These are phyloP conservation scores for Musa balbisiana DNA, from an alignment of 202 grass and related monocot genomes.

Conservation along the genomic window DNA sequence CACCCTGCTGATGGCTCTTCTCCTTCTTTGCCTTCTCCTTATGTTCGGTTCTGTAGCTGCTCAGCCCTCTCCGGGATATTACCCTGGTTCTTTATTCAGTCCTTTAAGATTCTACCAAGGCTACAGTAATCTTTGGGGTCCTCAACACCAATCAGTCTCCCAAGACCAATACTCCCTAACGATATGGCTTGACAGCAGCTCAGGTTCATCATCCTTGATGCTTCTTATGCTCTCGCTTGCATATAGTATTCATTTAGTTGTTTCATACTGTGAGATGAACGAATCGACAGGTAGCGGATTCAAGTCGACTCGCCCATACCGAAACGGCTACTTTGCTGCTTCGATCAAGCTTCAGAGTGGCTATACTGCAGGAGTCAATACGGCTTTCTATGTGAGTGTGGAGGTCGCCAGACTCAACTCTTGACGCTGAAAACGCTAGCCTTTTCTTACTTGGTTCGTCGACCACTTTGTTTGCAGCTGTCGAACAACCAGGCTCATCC, in stretches of 20 bases:
- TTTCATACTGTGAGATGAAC: neutral
- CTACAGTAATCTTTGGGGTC: slow-evolving; percentile 8
- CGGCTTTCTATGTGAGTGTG: slow-evolving; percentile 7
- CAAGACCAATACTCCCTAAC: slow-evolving; percentile 4
- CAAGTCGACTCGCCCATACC: neutral
- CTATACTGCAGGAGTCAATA: slow-evolving; percentile 11
- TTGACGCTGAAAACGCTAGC: too few relatives aligned
- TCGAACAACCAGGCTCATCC: slow-evolving; percentile 6
- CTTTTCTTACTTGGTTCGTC: too few relatives aligned
- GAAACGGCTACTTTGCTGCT: slow-evolving; percentile 13
- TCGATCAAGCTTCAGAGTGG: slow-evolving; percentile 12
- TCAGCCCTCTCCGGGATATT: slow-evolving; percentile 5
- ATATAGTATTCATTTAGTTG: neutral
- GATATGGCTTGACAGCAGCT: slow-evolving; percentile 9
- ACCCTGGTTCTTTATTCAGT: neutral
- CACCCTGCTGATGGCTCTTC: slow-evolving; percentile 1
- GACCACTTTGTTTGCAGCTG: neutral
- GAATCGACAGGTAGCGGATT: slow-evolving; percentile 6
- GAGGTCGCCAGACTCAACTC: too few relatives aligned
- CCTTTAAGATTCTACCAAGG: slow-evolving; percentile 1
- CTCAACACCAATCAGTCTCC: slow-evolving; percentile 8
- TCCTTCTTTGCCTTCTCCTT: neutral
- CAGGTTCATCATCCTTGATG: neutral
- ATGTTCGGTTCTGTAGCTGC: neutral
- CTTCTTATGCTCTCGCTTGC: neutral